These are phyloP conservation scores for Galeopsis tetrahit DNA, from an alignment of 257 asterid genomes.

Conservation along the genomic window DNA sequence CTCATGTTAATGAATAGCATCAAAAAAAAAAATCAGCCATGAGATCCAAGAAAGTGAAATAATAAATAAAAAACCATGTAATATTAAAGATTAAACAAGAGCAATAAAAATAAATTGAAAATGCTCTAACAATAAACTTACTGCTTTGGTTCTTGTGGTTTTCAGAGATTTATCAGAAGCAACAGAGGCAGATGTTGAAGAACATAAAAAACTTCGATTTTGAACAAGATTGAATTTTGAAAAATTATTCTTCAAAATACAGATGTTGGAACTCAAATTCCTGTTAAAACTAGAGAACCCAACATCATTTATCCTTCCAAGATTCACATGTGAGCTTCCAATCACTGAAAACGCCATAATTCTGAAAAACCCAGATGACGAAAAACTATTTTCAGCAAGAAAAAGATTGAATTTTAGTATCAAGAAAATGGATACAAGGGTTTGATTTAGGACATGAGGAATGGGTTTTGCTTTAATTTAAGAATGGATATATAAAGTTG, in stretches of 20 bases:
- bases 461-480: background rate
- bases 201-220: conserved; percentile 39
- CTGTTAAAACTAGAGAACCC: conserved; percentile 56
- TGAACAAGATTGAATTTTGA: conserved; percentile 38
- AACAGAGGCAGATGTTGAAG: conserved; percentile 53
- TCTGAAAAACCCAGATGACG: conserved; percentile 31
- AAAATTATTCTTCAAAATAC: conserved; percentile 32
- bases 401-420: background rate
- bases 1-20: background rate
- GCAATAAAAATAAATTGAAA: background rate
- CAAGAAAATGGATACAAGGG: background rate
- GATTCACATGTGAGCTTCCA: conserved; percentile 70
- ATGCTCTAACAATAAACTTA: conserved; percentile 23
- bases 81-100: background rate
- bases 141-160: conserved; percentile 38
- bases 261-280: conserved; percentile 47
- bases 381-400: background rate
- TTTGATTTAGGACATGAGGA: conserved; percentile 20
- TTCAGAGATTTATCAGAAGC: conserved; percentile 41
- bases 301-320: conserved; percentile 44
- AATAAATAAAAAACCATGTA: background rate
- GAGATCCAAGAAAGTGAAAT: background rate
- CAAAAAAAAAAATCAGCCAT: conserved; percentile 21
- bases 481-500: conserved; percentile 5
- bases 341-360: conserved; percentile 71